Percentiles rank a stretch among this genome's conserved stretches.
phyloP scores from a whole-genome alignment of 257 asterid species.

The Paulownia fortunei region DNA sequence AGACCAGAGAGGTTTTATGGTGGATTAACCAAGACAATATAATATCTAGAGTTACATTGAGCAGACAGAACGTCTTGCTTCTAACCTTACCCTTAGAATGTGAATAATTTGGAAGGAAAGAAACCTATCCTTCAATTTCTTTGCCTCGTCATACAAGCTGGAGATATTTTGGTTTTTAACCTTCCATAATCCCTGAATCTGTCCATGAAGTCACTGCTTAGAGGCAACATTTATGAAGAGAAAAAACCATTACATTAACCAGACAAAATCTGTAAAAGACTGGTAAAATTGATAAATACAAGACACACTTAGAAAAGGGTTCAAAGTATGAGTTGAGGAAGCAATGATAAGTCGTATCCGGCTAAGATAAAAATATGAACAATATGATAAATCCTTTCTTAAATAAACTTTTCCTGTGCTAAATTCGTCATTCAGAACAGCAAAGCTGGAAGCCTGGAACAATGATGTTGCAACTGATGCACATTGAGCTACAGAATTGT shows the following conservation, averaged over 20 bases:
- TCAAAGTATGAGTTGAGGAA: too few species aligned
- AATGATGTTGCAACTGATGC: too few species aligned
- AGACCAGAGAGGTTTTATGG: not conserved
- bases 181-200: conserved; percentile 92
- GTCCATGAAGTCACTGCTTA: conserved; percentile 31
- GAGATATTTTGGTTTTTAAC: conserved; percentile 85
- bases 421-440: too few species aligned
- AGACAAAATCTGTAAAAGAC: not conserved
- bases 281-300: not conserved
- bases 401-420: too few species aligned
- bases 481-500: too few species aligned
- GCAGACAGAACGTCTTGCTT: not conserved
- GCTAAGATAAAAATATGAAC: too few species aligned
- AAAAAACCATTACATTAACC: not conserved
- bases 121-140: conserved; percentile 76
- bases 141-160: conserved; percentile 69
- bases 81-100: conserved; percentile 68
- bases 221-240: not conserved
- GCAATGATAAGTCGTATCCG: too few species aligned
- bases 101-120: conserved; percentile 72
- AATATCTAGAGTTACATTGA: not conserved
- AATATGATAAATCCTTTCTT: too few species aligned
- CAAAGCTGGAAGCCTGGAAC: too few species aligned
- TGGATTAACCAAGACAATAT: not conserved
- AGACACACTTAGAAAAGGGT: not conserved